Evolutionary conservation across 768 basidiomycete genomes (phyloP).

Genomic region (Rubroboletus satanas): DNA sequence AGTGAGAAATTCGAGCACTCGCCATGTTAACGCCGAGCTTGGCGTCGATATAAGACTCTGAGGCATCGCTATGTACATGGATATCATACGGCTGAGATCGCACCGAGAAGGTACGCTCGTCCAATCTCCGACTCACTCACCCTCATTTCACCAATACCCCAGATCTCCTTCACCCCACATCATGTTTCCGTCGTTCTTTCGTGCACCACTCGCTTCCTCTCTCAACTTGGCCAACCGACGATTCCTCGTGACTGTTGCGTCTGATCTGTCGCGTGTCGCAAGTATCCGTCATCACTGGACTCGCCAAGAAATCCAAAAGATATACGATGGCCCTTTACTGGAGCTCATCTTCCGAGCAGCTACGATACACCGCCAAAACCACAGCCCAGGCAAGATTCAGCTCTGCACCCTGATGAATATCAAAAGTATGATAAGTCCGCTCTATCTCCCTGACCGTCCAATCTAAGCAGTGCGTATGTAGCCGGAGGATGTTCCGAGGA

Average conservation of each 20-base stretch:
- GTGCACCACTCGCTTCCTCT: constrained; percentile 6
- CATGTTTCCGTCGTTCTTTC: constrained; percentile 15
- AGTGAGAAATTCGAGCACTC: neutral
- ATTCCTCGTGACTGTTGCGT: constrained; percentile 56
- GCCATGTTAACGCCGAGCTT: neutral
- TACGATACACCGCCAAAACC: constrained; percentile 76
- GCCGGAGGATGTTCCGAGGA: constrained; percentile 96
- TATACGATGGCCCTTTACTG: constrained; percentile 83
- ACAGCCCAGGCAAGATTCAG: constrained; percentile 89
- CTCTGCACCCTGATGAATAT: constrained; percentile 98
- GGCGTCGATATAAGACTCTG: neutral
- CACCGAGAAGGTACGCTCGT: neutral
- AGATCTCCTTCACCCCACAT: neutral
- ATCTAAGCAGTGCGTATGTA: constrained; percentile 30
- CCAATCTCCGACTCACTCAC: constrained; percentile 2
- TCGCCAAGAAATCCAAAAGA: constrained; percentile 73
- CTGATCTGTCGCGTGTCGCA: constrained; percentile 5
- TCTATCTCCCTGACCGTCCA: constrained; percentile 19
- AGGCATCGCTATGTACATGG: neutral
- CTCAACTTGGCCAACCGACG: constrained; percentile 34
- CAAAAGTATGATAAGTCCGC: constrained; percentile 65
- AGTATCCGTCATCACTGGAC: constrained; percentile 63
- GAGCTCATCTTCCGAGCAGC: constrained; percentile 88
- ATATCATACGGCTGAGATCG: neutral
- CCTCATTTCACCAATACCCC: neutral